phyloP scores from a whole-genome alignment of 225 moss, liverwort and hornwort genomes.

The Antitrichia curtipendula region DNA sequence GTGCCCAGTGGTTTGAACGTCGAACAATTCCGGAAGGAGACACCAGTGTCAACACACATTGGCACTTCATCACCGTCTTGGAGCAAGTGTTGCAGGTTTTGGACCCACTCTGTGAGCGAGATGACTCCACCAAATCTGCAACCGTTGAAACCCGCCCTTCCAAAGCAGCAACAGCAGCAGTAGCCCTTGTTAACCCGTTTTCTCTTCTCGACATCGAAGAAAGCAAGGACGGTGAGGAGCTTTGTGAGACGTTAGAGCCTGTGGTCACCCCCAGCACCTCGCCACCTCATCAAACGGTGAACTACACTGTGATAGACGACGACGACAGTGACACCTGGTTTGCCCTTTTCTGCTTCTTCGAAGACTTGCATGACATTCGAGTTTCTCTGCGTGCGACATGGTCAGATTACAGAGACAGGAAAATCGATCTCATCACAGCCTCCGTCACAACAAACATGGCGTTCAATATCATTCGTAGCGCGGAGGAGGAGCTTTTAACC shows the following conservation, averaged over 20 bases:
- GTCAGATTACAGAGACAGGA: not conserved
- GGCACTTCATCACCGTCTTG: not conserved
- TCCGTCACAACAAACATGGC: not conserved
- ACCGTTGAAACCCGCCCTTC: not conserved
- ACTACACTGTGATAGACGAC: constrained; percentile 16
- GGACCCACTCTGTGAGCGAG: not conserved
- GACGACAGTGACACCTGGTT: constrained; percentile 34
- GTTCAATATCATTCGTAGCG: not conserved
- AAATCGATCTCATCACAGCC: not conserved
- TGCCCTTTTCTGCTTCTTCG: not conserved
- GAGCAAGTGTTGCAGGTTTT: not conserved
- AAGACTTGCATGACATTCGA: not conserved
- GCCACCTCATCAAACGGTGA: not conserved
- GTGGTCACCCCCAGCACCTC: not conserved
- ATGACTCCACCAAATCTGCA: not conserved
- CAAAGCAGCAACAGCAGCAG: not conserved
- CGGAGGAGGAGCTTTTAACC: not conserved
- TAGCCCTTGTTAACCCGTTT: not conserved
- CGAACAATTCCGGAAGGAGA: not conserved
- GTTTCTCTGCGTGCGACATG: not conserved
- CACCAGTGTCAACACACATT: not conserved
- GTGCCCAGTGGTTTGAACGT: not conserved
- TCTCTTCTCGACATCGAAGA: not conserved
- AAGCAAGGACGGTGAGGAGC: not conserved
- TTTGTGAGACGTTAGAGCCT: not conserved